A percentile compares a stretch with the other conserved stretches of the same genome.
These are phyloP conservation scores for Luffa acutangula DNA, from an alignment of 306 rosid genomes.

Conservation along the genomic window DNA sequence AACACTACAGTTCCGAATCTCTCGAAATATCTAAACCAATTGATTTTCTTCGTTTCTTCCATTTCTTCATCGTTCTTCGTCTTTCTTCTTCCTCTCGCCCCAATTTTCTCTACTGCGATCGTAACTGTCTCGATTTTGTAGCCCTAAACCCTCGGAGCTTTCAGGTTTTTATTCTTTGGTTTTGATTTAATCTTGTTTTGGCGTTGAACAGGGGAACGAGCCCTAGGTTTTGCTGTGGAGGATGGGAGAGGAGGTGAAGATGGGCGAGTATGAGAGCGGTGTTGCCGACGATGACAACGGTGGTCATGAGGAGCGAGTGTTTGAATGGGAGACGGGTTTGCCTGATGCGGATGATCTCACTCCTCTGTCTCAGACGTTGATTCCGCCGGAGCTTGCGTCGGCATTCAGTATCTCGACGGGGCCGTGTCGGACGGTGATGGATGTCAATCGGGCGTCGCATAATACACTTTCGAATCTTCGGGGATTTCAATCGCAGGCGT, in stretches of 20 bases:
- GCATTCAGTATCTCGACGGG: conserved; percentile 84
- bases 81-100: conserved; percentile 7
- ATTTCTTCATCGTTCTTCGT: conserved; percentile 8
- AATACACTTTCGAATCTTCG: conserved; percentile 59
- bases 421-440: conserved; percentile 37
- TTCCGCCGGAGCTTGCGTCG: conserved; percentile 70
- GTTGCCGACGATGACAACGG: conserved; percentile 20
- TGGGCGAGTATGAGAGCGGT: conserved; percentile 30
- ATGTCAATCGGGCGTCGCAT: conserved; percentile 83
- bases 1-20: conserved; percentile 16
- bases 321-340: conserved; percentile 81
- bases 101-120: conserved; percentile 20
- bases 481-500: conserved; percentile 28
- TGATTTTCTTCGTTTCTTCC: background rate
- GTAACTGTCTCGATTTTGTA: background rate
- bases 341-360: conserved; percentile 58
- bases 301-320: conserved; percentile 40
- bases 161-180: background rate
- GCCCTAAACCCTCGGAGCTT: background rate
- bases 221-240: background rate
- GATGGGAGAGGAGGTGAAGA: conserved; percentile 78
- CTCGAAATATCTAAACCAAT: conserved; percentile 22
- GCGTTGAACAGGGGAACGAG: background rate
- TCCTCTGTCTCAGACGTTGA: conserved; percentile 59
- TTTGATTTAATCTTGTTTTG: background rate